Evolutionary conservation across 495 filamentous ascomycete species (phyloP).

Genomic region (Halenospora varia): DNA sequence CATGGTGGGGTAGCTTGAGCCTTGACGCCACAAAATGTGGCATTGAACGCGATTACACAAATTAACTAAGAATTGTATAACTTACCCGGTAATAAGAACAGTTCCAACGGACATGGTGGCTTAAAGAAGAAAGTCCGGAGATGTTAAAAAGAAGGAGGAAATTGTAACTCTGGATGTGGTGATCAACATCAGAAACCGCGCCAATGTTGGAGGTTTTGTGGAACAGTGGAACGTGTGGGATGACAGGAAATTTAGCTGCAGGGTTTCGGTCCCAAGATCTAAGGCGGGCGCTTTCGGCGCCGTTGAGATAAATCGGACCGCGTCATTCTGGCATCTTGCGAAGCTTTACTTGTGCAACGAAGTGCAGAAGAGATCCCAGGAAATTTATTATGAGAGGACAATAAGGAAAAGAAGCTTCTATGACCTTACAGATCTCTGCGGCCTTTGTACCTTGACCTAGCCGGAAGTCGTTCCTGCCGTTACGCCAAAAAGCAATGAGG

Average conservation of each 20-base stretch:
- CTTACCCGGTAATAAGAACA: slow-evolving; percentile 88
- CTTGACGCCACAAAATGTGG: not conserved
- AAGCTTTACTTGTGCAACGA: too few relatives aligned
- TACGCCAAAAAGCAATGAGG: too few relatives aligned
- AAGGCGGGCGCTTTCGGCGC: not conserved
- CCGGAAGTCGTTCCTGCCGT: too few relatives aligned
- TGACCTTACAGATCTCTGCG: too few relatives aligned
- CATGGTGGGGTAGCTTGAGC: slow-evolving; percentile 9
- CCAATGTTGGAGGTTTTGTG: slow-evolving; percentile 6
- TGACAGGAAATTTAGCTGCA: not conserved
- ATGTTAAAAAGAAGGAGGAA: slow-evolving; percentile 1
- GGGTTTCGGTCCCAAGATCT: not conserved
- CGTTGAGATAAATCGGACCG: not conserved
- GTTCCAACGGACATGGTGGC: slow-evolving; percentile 74
- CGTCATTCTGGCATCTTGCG: slow-evolving; percentile 3
- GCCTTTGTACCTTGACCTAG: too few relatives aligned
- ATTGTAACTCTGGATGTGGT: slow-evolving; percentile 7
- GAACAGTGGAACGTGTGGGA: not conserved
- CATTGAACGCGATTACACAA: not conserved
- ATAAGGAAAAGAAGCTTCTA: too few relatives aligned
- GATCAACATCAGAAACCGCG: slow-evolving; percentile 19
- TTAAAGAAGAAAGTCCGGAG: not conserved
- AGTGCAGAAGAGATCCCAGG: too few relatives aligned
- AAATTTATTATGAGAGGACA: too few relatives aligned
- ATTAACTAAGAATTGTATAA: slow-evolving; percentile 9